Percentiles rank a stretch among this genome's conserved stretches.
phyloP scores from a whole-genome alignment of 2,329 filamentous ascomycete genomes.

The Trichoderma koningiopsis region DNA sequence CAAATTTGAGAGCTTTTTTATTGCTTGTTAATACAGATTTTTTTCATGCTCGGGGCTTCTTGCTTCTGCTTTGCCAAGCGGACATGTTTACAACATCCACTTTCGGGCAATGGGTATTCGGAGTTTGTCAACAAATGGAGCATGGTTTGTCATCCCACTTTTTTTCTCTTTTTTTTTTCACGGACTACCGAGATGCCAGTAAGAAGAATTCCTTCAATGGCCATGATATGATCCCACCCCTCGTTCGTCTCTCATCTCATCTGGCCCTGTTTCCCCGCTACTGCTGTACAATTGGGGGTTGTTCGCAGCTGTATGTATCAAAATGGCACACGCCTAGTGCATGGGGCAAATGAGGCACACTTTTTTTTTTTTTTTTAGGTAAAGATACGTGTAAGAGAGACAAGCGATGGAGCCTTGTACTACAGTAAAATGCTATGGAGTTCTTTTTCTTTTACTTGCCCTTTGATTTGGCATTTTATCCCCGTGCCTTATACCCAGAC shows the following conservation, averaged over 20 bases:
- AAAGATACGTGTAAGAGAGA: background rate
- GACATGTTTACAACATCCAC: background rate
- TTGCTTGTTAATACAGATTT: background rate
- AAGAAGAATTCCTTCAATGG: background rate
- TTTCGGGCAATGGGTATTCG: slow-evolving; percentile 18
- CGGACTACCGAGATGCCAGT: background rate
- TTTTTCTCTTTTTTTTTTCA: no score
- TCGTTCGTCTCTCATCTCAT: background rate
- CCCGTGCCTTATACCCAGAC: slow-evolving; percentile 8
- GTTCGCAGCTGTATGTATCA: background rate
- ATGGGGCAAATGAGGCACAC: background rate
- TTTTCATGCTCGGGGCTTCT: background rate
- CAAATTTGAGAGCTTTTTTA: background rate
- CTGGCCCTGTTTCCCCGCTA: background rate
- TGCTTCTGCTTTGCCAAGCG: background rate
- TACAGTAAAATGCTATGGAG: background rate
- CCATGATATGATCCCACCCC: background rate
- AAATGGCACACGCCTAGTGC: background rate
- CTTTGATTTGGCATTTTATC: background rate
- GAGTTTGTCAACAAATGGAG: slow-evolving; percentile 13
- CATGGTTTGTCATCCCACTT: slow-evolving; percentile 19
- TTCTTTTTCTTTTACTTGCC: background rate
- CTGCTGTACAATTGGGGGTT: background rate
- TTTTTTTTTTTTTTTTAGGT: no score
- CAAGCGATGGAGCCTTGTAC: background rate